Evolutionary conservation across 208 protist species (phyloP).

Genomic region (Entamoeba dispar): DNA sequence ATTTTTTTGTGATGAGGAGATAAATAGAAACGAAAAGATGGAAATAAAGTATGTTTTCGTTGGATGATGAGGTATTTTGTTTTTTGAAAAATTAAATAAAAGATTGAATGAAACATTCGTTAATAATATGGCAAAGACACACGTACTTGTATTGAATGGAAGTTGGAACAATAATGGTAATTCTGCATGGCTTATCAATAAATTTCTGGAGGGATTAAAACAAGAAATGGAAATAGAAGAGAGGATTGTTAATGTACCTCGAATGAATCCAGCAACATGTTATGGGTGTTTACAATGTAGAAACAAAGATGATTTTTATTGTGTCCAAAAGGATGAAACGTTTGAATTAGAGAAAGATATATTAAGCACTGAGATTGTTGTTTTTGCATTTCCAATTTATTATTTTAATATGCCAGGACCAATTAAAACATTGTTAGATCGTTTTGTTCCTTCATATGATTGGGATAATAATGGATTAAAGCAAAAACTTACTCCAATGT

Average conservation of each 20-base stretch:
- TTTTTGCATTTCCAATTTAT: not conserved
- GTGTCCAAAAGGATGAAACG: not conserved
- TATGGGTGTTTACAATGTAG: not conserved
- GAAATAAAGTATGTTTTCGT: no score
- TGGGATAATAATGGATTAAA: no score
- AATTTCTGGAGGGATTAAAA: not conserved
- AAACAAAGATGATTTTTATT: not conserved
- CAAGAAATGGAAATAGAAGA: not conserved
- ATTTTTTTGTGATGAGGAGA: no score
- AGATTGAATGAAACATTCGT: no score
- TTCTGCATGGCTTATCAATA: not conserved
- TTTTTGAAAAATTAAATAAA: no score
- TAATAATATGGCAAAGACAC: no score
- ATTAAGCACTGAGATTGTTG: not conserved
- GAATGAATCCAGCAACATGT: not conserved
- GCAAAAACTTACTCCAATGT: no score
- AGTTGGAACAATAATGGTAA: not conserved
- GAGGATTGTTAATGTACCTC: not conserved
- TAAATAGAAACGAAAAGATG: no score
- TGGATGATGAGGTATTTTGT: no score
- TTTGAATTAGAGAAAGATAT: not conserved
- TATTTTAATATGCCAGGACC: not conserved
- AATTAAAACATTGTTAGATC: not conserved
- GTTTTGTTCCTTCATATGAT: no score
- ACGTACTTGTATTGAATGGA: not conserved